Conservation (phyloP, 2,329 filamentous ascomycete species). For the Colletotrichum tamarilloi region DNA sequence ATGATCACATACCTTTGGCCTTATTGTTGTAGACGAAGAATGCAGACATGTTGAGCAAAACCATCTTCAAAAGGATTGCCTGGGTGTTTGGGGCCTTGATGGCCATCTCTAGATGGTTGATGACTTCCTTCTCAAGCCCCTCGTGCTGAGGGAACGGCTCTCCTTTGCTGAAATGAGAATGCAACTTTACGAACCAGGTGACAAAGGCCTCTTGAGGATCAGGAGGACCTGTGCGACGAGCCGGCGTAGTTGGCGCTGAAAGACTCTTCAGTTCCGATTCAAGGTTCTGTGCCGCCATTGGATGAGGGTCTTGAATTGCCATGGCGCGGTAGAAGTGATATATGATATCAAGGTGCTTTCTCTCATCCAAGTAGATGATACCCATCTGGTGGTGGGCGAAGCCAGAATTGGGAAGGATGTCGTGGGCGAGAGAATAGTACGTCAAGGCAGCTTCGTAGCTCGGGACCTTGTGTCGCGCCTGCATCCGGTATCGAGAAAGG, state of each 20-base stretch:
- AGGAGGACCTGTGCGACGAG: slow-evolving; percentile 51
- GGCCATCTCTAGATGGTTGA: slow-evolving; percentile 79
- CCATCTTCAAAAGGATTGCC: slow-evolving; percentile 78
- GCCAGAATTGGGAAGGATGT: slow-evolving; percentile 82
- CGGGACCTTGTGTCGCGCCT: slow-evolving; percentile 76
- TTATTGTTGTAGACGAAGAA: slow-evolving; percentile 77
- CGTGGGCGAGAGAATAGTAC: slow-evolving; percentile 86
- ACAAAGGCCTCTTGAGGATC: slow-evolving; percentile 73
- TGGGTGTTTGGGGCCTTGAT: slow-evolving; percentile 76
- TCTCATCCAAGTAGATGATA: slow-evolving; percentile 82
- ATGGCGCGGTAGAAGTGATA: slow-evolving; percentile 92
- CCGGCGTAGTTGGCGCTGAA: slow-evolving; percentile 49
- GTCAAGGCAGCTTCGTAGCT: slow-evolving; percentile 84
- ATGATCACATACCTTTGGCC: slow-evolving; percentile 55
- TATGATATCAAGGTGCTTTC: slow-evolving; percentile 83
- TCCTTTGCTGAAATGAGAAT: slow-evolving; percentile 85
- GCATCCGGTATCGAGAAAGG: slow-evolving; percentile 85
- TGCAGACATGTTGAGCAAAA: slow-evolving; percentile 87
- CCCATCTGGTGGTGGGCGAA: slow-evolving; percentile 91
- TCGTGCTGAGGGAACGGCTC: slow-evolving; percentile 78
- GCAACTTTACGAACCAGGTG: slow-evolving; percentile 86
- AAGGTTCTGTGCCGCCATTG: slow-evolving; percentile 80
- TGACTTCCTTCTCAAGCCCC: slow-evolving; percentile 86
- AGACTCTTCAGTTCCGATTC: slow-evolving; percentile 78
- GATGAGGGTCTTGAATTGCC: slow-evolving; percentile 78